Base-by-base conservation (phyloP, 2,329 filamentous ascomycete genomes). In the Pseudogymnoascus sp. region DNA sequence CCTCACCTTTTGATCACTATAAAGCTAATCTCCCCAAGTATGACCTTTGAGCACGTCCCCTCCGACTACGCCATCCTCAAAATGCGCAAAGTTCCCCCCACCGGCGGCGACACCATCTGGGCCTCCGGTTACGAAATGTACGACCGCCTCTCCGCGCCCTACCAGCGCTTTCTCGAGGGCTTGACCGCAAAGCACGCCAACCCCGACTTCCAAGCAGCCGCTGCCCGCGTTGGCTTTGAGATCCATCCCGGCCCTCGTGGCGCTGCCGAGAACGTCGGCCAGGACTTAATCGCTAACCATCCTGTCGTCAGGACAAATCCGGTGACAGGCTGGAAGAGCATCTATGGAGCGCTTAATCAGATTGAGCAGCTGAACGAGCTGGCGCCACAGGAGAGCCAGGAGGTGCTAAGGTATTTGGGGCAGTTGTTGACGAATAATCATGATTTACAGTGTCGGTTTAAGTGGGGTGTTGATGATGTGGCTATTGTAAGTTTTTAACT, bases 221-320 rank as follows among this genome's bases (percentile, higher is more conserved):
- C 78, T 3, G 73, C 75, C 4, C 68, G 69, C n/a, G 71, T 69
- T 55, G 72, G 72, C 14, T 80, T 79, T 68, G 70, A 74, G 61
- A 65, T 82, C 1, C 80, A 81, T 71, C 71, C 75, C 10, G 75
- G 77, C 38, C 72, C 75, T 14, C 75, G 83, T 19, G 82, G 82
- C 2, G 74, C 79, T 0, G 81, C 83, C 0, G 76, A 80, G 66
- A 86, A 86, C 68, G 72, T 81, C 2, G 83, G 83, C 6, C 69
- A 69, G 2, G 74, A 78, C 1, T 70, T 86, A 14, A 73, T 72
- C 19, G 78, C 83, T 0, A 72, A 78, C 0, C 83, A 86, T 66
- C 83, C 83, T 0, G 77, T 85, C 0, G 76, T 86, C 5, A 78
- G 83, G 14, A 86, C 83, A 1, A 86, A 87, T 66, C 84, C 84